These are phyloP conservation scores for Phyllachora maydis DNA, from an alignment of 2,329 filamentous ascomycete species.

Conservation along the genomic window DNA sequence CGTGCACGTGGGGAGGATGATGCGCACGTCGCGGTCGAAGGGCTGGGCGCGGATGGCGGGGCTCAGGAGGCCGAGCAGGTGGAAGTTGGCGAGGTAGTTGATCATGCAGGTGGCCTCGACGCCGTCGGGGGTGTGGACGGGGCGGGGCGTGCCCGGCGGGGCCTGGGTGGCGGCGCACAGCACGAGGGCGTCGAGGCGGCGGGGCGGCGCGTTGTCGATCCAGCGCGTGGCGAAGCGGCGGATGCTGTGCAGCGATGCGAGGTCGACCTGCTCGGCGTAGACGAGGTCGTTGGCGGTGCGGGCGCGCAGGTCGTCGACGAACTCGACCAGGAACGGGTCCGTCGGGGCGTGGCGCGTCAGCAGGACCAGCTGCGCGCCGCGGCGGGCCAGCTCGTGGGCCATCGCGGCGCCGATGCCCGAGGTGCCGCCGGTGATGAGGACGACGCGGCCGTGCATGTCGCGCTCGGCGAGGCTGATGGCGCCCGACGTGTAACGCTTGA, in stretches of 20 bases:
- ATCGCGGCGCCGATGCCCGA: slow-evolving; percentile 74
- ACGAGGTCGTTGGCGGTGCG: slow-evolving; percentile 68
- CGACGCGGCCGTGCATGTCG: slow-evolving; percentile 79
- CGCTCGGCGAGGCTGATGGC: slow-evolving; percentile 55
- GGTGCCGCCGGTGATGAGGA: slow-evolving; percentile 87
- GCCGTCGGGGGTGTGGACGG: slow-evolving; percentile 55
- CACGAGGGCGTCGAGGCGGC: slow-evolving; percentile 77
- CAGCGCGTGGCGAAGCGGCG: slow-evolving; percentile 89
- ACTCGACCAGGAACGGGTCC: slow-evolving; percentile 81
- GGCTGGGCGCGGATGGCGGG: slow-evolving; percentile 83
- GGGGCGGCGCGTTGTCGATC: slow-evolving; percentile 85
- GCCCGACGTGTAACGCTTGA: slow-evolving; percentile 64
- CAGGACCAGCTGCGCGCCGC: slow-evolving; percentile 80
- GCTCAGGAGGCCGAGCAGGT: slow-evolving; percentile 75
- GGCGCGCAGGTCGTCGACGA: slow-evolving; percentile 69
- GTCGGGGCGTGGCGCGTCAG: slow-evolving; percentile 64
- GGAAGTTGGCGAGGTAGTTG: slow-evolving; percentile 92
- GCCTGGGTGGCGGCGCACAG: slow-evolving; percentile 67
- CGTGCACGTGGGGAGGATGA: slow-evolving; percentile 73
- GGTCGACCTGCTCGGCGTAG: slow-evolving; percentile 87
- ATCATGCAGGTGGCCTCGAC: slow-evolving; percentile 83
- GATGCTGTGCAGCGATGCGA: slow-evolving; percentile 74
- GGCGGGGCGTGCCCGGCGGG: slow-evolving; percentile 38
- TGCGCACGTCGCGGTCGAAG: slow-evolving; percentile 76
- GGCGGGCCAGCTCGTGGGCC: slow-evolving; percentile 50